Evolutionary conservation across 176 grass and related monocot genomes (phyloP).

Genomic region (Raddia guianensis): DNA sequence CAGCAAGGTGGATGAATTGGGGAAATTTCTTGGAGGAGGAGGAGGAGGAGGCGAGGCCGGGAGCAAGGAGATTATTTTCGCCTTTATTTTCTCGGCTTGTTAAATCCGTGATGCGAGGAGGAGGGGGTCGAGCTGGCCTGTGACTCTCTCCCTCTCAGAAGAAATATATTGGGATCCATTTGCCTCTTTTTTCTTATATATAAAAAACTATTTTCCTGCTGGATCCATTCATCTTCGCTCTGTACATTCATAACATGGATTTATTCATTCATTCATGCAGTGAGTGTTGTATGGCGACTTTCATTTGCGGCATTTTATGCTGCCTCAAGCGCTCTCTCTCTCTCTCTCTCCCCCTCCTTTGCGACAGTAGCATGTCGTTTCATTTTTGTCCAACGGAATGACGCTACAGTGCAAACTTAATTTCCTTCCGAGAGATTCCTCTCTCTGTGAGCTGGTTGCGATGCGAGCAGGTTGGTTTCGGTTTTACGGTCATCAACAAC

Average conservation of each 20-base stretch:
- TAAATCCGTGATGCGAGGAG: conserved; percentile 51
- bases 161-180: conserved; percentile 35
- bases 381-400: too few relatives aligned
- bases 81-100: conserved; percentile 3
- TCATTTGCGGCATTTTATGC: not conserved
- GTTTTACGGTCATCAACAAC: too few relatives aligned
- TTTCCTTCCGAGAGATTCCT: too few relatives aligned
- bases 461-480: too few relatives aligned
- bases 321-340: not conserved
- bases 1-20: conserved; percentile 25
- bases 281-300: not conserved
- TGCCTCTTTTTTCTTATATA: not conserved
- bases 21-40: conserved; percentile 1
- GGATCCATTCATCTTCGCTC: not conserved
- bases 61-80: conserved; percentile 46
- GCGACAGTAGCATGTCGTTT: too few relatives aligned
- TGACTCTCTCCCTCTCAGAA: not conserved
- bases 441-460: too few relatives aligned
- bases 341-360: too few relatives aligned
- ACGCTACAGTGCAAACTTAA: too few relatives aligned
- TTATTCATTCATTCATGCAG: not conserved
- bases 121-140: conserved; percentile 37
- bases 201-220: not conserved
- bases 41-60: conserved; percentile 29
- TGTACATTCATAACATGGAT: not conserved